These are phyloP conservation scores for Aspergillus phoenicis DNA, from an alignment of 2,329 filamentous ascomycete genomes.

Conservation along the genomic window DNA sequence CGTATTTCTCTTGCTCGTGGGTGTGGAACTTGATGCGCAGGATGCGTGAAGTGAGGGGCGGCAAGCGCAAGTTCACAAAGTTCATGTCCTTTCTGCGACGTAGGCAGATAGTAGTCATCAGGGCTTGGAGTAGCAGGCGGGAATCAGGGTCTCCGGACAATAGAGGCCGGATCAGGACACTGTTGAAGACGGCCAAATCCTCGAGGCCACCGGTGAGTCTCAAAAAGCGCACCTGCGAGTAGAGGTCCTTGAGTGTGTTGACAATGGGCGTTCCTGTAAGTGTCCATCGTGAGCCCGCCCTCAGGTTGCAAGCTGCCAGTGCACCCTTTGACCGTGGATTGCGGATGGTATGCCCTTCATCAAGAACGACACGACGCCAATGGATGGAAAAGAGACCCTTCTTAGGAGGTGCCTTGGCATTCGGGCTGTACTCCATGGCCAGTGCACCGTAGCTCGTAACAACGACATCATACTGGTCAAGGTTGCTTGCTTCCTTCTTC, in stretches of 20 bases:
- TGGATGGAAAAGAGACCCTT: constrained; percentile 63
- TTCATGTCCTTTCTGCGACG: constrained; percentile 85
- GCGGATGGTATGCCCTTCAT: constrained; percentile 81
- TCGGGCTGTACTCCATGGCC: constrained; percentile 62
- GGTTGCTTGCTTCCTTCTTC: constrained; percentile 60
- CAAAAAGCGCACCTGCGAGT: constrained; percentile 77
- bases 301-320: constrained; percentile 66
- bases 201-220: constrained; percentile 75
- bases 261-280: constrained; percentile 81
- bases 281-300: constrained; percentile 75
- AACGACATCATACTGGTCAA: constrained; percentile 71
- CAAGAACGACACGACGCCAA: constrained; percentile 79
- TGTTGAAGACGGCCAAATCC: constrained; percentile 72
- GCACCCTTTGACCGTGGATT: constrained; percentile 75
- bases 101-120: constrained; percentile 80
- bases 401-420: constrained; percentile 48
- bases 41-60: constrained; percentile 74
- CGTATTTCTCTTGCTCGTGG: constrained; percentile 77
- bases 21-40: constrained; percentile 72
- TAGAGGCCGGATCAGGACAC: constrained; percentile 69
- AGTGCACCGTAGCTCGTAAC: constrained; percentile 84
- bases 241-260: constrained; percentile 79
- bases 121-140: constrained; percentile 67
- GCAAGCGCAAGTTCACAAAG: constrained; percentile 79
- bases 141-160: constrained; percentile 59